Base-by-base conservation (phyloP, 495 filamentous ascomycete genomes). In the Xylaria palmicola region DNA sequence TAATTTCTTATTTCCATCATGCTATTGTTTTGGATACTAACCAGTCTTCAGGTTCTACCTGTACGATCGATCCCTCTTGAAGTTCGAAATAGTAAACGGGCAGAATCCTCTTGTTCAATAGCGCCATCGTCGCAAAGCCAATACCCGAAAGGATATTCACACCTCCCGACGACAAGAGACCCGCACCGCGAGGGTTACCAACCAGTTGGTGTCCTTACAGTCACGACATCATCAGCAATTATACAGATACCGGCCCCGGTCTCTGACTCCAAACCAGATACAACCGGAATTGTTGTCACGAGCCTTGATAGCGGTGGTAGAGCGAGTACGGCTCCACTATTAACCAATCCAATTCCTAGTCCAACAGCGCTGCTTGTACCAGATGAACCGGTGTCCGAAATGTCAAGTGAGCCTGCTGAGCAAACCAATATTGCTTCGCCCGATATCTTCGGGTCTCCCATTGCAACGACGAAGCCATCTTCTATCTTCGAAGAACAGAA, bases 401-500 rank as follows among this genome's bases (percentile, higher is more conserved):
- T 45, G 19, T 39, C 64, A 47, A 48, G 40, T 26, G 64, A 65
- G 29, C 48, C 67, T 17, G 59, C 57, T 9, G 60, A 64, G 56
- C 39, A 59, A 44, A 62, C 54, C n/a, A 20, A 59, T 44, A 43
- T 43, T 15, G 29, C 66, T 19, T 68, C 70, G 9, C 29, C 60
- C 2, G 66, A 83, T 51, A 81, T 85, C 58, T 84, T 82, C 63
- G 66, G 72, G 59, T 66, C 78, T 9, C 88, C 90, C 24, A 79
- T 93, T 53, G 81, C 81, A 52, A 87, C 84, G 13, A 81, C 76
- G 13, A 63, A 84, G 19, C 84, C 88, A 50, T 80, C 87, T 0
- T 43, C 74, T 1, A 76, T 73, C 32, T 85, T 93, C 62, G 53
- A 72, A 22, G 73, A 80, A 76, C 72, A 62, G 6, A 63, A 70